Evolutionary conservation across 306 rosid genomes (phyloP).

Genomic region (Styphnolobium japonicum): DNA sequence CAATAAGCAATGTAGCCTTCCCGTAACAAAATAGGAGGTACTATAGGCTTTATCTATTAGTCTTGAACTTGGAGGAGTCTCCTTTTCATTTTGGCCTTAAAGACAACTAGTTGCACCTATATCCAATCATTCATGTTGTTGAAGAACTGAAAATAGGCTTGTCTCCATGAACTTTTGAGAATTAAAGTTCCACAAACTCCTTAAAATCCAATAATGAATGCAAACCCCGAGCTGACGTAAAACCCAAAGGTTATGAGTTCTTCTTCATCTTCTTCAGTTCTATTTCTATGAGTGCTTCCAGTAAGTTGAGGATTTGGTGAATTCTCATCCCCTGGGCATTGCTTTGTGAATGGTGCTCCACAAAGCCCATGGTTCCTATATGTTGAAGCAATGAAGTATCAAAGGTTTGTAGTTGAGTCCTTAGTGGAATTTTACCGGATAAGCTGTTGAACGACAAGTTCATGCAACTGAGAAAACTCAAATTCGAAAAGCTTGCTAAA

Average conservation of each 20-base stretch:
- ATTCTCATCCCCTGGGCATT: background rate
- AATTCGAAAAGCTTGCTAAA: background rate
- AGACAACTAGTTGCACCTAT: background rate
- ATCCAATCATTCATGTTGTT: conserved; percentile 11
- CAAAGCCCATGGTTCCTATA: conserved; percentile 31
- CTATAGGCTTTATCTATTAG: background rate
- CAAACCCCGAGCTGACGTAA: background rate
- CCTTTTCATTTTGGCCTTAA: background rate
- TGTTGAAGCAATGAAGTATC: background rate
- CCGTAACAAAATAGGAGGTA: background rate
- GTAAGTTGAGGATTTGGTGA: too few relatives aligned
- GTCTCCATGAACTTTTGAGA: conserved; percentile 20
- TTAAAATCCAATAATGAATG: conserved; percentile 32
- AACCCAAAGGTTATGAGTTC: conserved; percentile 7
- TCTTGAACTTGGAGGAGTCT: background rate
- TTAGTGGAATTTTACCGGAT: conserved; percentile 1
- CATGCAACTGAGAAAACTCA: too few relatives aligned
- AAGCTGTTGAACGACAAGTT: too few relatives aligned
- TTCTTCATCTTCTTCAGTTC: background rate
- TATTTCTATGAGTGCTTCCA: background rate
- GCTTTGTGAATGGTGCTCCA: conserved; percentile 13
- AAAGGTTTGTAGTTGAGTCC: conserved; percentile 23
- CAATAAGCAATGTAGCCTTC: background rate
- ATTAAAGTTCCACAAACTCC: conserved; percentile 29
- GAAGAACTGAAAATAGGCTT: conserved; percentile 22